Conservation (phyloP, 1,284 basidiomycete genomes). For the Chalciporus sp. region DNA sequence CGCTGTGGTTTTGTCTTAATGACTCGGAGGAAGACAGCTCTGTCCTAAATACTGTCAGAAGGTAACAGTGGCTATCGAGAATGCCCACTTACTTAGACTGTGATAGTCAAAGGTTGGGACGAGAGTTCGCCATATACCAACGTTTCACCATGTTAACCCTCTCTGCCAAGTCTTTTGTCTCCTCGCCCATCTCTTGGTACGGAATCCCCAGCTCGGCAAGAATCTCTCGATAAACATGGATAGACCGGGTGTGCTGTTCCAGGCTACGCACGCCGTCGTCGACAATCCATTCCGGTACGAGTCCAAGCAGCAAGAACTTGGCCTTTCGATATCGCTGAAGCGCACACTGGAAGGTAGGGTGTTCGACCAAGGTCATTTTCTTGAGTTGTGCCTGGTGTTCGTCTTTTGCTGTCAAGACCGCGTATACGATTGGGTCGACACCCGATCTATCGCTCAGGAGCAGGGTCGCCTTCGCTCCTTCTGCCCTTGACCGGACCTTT, state of each 20-base stretch:
- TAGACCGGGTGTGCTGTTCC: constrained; percentile 49
- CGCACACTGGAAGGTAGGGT: constrained; percentile 42
- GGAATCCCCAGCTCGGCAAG: constrained; percentile 49
- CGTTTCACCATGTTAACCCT: constrained; percentile 31
- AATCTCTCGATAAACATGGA: constrained; percentile 40
- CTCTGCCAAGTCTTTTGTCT: constrained; percentile 39
- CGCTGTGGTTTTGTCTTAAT: neutral
- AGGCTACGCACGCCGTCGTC: constrained; percentile 64
- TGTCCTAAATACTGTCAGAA: constrained; percentile 2
- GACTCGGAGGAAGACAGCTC: too few species aligned
- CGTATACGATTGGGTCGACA: constrained; percentile 63
- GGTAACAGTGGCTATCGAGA: neutral
- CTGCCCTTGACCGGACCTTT: constrained; percentile 24
- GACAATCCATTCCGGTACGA: constrained; percentile 57
- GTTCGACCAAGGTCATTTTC: constrained; percentile 37
- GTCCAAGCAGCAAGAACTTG: constrained; percentile 53
- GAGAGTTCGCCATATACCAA: constrained; percentile 10
- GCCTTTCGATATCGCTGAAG: constrained; percentile 46
- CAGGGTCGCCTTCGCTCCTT: constrained; percentile 25
- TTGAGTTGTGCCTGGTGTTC: constrained; percentile 39
- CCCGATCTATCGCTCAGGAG: constrained; percentile 65
- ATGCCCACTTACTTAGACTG: neutral
- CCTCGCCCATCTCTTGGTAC: constrained; percentile 48
- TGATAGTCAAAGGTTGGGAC: constrained; percentile 13
- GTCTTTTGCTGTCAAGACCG: constrained; percentile 45